Percentiles rank a stretch among this genome's conserved stretches.
phyloP scores from a whole-genome alignment of 176 grass and related monocot genomes.

The Thinopyrum elongatum region DNA sequence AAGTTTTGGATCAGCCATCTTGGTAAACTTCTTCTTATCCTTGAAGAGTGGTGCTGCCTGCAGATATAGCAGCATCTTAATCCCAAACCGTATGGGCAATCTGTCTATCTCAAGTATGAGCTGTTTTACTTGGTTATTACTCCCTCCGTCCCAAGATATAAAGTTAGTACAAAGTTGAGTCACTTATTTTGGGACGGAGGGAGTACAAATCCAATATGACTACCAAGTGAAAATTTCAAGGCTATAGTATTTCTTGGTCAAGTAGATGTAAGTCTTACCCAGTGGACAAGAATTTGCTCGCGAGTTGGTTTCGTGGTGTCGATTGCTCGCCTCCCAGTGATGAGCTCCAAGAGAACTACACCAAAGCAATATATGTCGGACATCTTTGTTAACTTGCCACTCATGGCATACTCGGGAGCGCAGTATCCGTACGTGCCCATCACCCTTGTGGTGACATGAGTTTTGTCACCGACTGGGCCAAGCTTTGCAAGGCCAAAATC shows the following conservation, averaged over 20 bases:
- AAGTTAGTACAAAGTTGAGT: too few species aligned
- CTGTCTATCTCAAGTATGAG: constrained; percentile 14
- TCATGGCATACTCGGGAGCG: constrained; percentile 82
- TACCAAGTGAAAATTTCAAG: background rate
- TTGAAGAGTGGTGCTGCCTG: constrained; percentile 83
- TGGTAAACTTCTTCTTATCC: constrained; percentile 67
- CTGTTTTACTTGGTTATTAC: background rate
- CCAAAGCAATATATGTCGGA: constrained; percentile 95
- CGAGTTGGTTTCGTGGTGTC: constrained; percentile 68
- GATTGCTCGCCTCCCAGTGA: constrained; percentile 84
- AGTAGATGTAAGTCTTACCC: constrained; percentile 46
- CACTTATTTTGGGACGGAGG: too few species aligned
- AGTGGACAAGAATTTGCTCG: constrained; percentile 84
- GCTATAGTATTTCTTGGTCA: background rate
- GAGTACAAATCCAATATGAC: background rate
- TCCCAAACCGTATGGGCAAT: constrained; percentile 1
- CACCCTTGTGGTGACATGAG: constrained; percentile 75
- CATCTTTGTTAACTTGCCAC: constrained; percentile 81
- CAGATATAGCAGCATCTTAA: constrained; percentile 24
- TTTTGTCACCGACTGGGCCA: constrained; percentile 67
- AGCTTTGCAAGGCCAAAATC: constrained; percentile 93
- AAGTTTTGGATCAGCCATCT: constrained; percentile 79
- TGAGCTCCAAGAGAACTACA: constrained; percentile 77
- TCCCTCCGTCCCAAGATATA: too few species aligned
- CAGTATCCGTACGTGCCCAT: constrained; percentile 97